Conservation (phyloP, 805 yeast genomes). For the Metschnikowia sp. region DNA sequence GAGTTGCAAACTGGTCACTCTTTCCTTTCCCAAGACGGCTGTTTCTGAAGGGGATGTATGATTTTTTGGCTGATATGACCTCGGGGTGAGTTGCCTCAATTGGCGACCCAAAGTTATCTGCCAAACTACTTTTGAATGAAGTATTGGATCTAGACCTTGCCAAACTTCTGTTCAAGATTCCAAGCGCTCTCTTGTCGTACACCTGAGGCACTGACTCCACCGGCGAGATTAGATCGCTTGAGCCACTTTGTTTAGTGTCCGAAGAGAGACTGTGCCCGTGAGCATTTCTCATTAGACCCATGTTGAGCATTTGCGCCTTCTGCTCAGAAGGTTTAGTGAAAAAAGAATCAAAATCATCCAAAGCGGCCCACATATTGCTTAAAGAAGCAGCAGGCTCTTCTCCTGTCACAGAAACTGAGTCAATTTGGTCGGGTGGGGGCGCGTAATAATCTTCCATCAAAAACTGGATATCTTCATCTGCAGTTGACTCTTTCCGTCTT, state of each 20-base stretch:
- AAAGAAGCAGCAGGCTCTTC: constrained; percentile 72
- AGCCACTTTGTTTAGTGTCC: constrained; percentile 55
- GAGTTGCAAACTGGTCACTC: constrained; percentile 15
- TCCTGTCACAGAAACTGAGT: constrained; percentile 45
- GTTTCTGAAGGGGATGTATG: constrained; percentile 42
- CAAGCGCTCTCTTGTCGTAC: constrained; percentile 75
- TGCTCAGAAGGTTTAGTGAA: constrained; percentile 60
- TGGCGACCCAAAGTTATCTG: constrained; percentile 51
- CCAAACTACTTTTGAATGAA: constrained; percentile 72
- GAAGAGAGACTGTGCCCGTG: constrained; percentile 47
- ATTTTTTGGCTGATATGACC: constrained; percentile 23
- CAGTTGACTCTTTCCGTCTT: constrained; percentile 16
- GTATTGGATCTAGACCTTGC: constrained; percentile 72
- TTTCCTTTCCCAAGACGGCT: constrained; percentile 23
- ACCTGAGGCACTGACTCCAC: constrained; percentile 72
- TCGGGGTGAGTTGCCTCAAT: constrained; percentile 16
- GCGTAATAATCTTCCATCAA: constrained; percentile 58
- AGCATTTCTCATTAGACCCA: constrained; percentile 6
- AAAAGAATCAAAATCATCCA: constrained; percentile 85
- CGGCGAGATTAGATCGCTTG: constrained; percentile 44
- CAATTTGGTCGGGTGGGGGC: constrained; percentile 36
- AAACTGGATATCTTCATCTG: constrained; percentile 46
- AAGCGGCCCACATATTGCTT: constrained; percentile 88
- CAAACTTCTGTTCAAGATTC: constrained; percentile 67
- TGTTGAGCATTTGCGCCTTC: constrained; percentile 13